These are phyloP conservation scores for Nothophaeocryptopus gaeumannii DNA, from an alignment of 2,329 filamentous ascomycete genomes.

Conservation along the genomic window DNA sequence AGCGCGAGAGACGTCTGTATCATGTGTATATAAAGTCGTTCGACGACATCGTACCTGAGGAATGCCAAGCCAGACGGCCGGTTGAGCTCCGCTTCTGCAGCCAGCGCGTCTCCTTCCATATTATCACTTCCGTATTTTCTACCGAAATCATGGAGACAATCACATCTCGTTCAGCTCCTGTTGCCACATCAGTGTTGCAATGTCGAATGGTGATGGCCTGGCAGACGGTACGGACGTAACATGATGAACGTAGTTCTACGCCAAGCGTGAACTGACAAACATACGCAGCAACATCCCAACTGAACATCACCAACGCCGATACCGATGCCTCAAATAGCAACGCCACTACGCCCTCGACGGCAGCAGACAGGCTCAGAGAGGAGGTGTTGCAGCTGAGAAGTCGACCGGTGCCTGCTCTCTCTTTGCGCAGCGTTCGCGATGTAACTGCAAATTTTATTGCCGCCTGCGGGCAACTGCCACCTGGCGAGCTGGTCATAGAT, in stretches of 20 bases:
- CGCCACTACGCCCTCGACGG: not conserved
- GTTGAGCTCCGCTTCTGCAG: no score
- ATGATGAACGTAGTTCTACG: no score
- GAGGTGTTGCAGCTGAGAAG: slow-evolving; percentile 22
- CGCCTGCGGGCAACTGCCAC: slow-evolving; percentile 53
- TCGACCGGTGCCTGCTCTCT: not conserved
- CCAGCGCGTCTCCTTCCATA: no score
- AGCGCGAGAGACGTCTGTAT: slow-evolving; percentile 23
- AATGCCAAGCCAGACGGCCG: not conserved
- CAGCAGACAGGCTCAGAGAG: slow-evolving; percentile 19
- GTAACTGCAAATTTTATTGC: slow-evolving; percentile 36
- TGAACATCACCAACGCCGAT: not conserved
- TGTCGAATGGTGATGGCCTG: no score
- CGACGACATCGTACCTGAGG: no score
- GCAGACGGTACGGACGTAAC: no score
- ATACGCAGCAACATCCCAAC: no score
- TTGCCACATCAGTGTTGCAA: no score
- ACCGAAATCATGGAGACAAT: no score
- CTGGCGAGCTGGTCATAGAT: slow-evolving; percentile 90
- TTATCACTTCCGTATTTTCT: no score
- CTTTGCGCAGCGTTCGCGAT: slow-evolving; percentile 25
- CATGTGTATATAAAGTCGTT: slow-evolving; percentile 26
- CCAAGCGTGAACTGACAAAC: no score
- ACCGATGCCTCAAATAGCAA: not conserved
- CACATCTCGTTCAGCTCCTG: no score